phyloP scores from a whole-genome alignment of 2,329 filamentous ascomycete genomes.

The Calonectria pteridis region DNA sequence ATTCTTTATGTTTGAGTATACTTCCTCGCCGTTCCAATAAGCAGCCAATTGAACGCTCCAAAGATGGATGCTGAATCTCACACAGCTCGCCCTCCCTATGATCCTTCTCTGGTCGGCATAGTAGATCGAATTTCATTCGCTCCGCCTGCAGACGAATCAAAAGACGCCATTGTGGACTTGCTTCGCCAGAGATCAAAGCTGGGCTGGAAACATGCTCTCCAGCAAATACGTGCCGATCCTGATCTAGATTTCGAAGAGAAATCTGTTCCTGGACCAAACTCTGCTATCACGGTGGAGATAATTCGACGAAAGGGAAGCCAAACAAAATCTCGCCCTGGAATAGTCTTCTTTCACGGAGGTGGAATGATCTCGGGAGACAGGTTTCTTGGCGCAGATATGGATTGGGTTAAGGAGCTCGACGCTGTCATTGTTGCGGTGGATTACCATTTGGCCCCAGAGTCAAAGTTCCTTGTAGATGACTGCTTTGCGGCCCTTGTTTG shows the following conservation, averaged over 20 bases:
- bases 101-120: background rate
- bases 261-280: background rate
- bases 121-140: background rate
- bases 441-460: slow-evolving; percentile 25
- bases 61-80: background rate
- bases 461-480: slow-evolving; percentile 14
- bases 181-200: background rate
- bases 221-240: background rate
- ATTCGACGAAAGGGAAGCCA: background rate
- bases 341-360: slow-evolving; percentile 24
- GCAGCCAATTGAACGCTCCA: background rate
- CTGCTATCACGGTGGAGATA: background rate
- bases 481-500: slow-evolving; percentile 16
- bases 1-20: background rate
- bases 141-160: background rate
- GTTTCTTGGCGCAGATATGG: slow-evolving; percentile 1
- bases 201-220: background rate
- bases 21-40: background rate
- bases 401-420: slow-evolving; percentile 20
- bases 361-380: slow-evolving; percentile 24
- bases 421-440: slow-evolving; percentile 14
- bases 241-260: background rate
- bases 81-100: background rate
- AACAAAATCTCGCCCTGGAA: background rate
- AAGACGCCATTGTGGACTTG: background rate